These are phyloP conservation scores for Chlorencoelia australis DNA, from an alignment of 2,329 filamentous ascomycete genomes.

Conservation along the genomic window DNA sequence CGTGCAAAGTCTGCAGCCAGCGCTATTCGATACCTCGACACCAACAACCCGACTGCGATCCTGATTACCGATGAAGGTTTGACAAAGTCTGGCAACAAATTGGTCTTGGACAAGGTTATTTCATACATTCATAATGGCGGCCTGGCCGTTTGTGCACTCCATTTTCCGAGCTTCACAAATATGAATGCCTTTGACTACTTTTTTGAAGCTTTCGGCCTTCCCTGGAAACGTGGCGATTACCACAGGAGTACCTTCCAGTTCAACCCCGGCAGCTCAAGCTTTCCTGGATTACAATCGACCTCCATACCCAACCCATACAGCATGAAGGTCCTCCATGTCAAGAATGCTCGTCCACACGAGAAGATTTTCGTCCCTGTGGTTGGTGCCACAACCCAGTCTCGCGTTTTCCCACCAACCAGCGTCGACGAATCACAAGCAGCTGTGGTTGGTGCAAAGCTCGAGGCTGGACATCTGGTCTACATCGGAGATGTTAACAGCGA, in stretches of 20 bases:
- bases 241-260: slow-evolving; percentile 13
- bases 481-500: slow-evolving; percentile 24
- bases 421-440: slow-evolving; percentile 18
- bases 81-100: slow-evolving; percentile 10
- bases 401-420: slow-evolving; percentile 9
- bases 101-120: slow-evolving; percentile 16
- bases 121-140: slow-evolving; percentile 21
- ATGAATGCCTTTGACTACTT: slow-evolving; percentile 16
- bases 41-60: slow-evolving; percentile 18
- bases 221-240: slow-evolving; percentile 20
- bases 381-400: slow-evolving; percentile 10
- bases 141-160: slow-evolving; percentile 20
- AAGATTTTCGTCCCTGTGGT: slow-evolving; percentile 21
- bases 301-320: slow-evolving; percentile 18
- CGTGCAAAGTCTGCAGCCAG: slow-evolving; percentile 10
- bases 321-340: slow-evolving; percentile 26
- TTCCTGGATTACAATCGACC: neutral
- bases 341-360: slow-evolving; percentile 16
- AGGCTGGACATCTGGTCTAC: slow-evolving; percentile 22
- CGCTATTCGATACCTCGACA: slow-evolving; percentile 15
- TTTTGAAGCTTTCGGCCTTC: slow-evolving; percentile 17
- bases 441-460: slow-evolving; percentile 20
- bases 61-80: slow-evolving; percentile 23
- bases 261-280: slow-evolving; percentile 13
- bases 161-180: slow-evolving; percentile 18